Percentiles rank a stretch among this genome's conserved stretches.
Conservation (phyloP, 306 rosid species). For the Vicia faba region DNA sequence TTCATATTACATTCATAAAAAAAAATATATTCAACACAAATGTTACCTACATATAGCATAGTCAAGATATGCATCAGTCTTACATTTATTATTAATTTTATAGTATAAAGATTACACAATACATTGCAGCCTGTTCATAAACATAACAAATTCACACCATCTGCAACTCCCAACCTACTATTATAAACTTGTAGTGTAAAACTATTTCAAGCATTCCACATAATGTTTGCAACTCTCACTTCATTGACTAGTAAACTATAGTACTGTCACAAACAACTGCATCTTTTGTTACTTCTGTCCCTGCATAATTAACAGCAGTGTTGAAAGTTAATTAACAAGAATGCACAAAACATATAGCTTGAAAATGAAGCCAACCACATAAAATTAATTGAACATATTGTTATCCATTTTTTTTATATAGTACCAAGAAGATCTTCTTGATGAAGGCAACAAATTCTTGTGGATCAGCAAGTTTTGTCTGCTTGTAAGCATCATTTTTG, state of each 20-base stretch:
- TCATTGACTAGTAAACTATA: background rate
- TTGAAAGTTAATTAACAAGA: background rate
- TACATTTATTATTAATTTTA: no score
- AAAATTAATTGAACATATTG: background rate
- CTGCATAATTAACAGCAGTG: constrained; percentile 32
- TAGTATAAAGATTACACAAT: no score
- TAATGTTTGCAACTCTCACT: background rate
- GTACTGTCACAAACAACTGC: background rate
- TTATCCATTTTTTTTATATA: background rate
- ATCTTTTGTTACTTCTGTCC: constrained; percentile 33
- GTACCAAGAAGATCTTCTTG: constrained; percentile 55
- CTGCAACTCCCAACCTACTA: background rate
- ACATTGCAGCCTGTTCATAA: no score
- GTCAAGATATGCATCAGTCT: no score
- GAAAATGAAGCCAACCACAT: background rate
- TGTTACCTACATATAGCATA: no score
- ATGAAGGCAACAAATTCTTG: constrained; percentile 42
- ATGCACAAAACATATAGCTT: background rate
- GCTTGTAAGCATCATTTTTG: constrained; percentile 63
- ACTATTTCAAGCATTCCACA: no score
- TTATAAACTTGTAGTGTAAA: no score
- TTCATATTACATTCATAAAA: no score
- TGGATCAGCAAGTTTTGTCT: constrained; percentile 56
- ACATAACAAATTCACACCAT: background rate
- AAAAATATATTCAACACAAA: no score